These are phyloP conservation scores for Porcisia hertigi DNA, from an alignment of 208 protist genomes.

Conservation along the genomic window DNA sequence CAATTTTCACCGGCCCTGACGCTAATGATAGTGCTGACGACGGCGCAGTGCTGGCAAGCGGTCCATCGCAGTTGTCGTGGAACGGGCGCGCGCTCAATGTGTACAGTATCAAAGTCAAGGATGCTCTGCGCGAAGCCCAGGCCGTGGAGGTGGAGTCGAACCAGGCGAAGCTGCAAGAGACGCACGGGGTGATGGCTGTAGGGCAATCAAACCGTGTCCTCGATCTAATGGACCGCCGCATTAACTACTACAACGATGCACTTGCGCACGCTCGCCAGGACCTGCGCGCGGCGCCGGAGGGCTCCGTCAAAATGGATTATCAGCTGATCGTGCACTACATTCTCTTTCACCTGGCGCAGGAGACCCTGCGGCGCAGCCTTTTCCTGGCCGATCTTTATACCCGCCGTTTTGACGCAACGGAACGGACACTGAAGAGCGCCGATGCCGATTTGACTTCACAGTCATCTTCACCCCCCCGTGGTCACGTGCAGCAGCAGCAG, in stretches of 20 bases:
- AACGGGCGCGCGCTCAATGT: constrained; percentile 70
- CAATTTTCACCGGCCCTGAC: background rate
- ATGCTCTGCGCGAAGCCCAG: constrained; percentile 77
- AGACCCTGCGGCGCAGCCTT: constrained; percentile 68
- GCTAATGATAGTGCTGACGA: constrained; percentile 8
- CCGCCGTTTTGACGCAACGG: constrained; percentile 75
- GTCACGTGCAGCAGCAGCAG: constrained; percentile 7
- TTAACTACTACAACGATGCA: constrained; percentile 83
- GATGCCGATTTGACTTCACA: background rate
- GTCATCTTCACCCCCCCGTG: background rate
- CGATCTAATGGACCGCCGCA: constrained; percentile 81
- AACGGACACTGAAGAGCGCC: constrained; percentile 41
- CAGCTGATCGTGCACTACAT: constrained; percentile 85
- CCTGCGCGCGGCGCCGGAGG: constrained; percentile 54
- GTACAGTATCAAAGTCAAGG: constrained; percentile 74
- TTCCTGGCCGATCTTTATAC: constrained; percentile 75
- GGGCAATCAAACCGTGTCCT: constrained; percentile 73
- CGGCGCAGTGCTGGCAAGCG: constrained; percentile 9
- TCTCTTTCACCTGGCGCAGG: constrained; percentile 70
- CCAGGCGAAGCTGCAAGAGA: constrained; percentile 51
- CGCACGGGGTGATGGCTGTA: constrained; percentile 43
- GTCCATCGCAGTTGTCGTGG: constrained; percentile 61
- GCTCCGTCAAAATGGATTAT: constrained; percentile 49
- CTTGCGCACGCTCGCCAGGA: constrained; percentile 77
- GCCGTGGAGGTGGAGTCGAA: constrained; percentile 52